Evolutionary conservation across 306 rosid species (phyloP).

Genomic region (Acacia confusa): DNA sequence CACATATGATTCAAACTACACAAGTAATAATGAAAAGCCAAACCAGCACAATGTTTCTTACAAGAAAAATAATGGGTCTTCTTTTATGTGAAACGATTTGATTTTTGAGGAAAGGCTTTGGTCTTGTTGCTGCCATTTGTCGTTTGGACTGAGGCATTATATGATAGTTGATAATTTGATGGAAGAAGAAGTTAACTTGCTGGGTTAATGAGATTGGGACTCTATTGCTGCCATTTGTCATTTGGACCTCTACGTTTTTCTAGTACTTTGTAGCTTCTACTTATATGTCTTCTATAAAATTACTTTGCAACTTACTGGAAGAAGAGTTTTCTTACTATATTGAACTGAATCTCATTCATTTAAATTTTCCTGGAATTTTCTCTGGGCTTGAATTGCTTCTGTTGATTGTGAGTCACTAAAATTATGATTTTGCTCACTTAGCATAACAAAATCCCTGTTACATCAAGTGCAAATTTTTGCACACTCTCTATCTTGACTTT

Average conservation of each 20-base stretch:
- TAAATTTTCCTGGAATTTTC: too few species aligned
- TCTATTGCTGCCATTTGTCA: neutral
- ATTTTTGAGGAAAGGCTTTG: neutral
- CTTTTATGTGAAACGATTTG: neutral
- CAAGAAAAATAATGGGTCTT: neutral
- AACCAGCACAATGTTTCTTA: slow-evolving; percentile 23
- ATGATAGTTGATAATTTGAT: neutral
- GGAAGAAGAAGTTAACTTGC: neutral
- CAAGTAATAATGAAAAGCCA: slow-evolving; percentile 45
- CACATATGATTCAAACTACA: slow-evolving; percentile 44
- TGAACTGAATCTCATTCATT: too few species aligned
- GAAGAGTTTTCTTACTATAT: too few species aligned
- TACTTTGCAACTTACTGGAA: too few species aligned
- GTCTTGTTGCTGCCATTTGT: neutral
- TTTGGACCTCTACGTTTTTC: neutral
- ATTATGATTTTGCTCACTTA: too few species aligned
- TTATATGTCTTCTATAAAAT: neutral
- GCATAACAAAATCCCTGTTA: too few species aligned
- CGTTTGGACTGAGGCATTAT: neutral
- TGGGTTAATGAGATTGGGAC: neutral
- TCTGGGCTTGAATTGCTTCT: too few species aligned
- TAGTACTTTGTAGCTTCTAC: neutral
- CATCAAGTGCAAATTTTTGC: too few species aligned
- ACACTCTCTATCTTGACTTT: too few species aligned
- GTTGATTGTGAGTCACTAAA: too few species aligned